These are phyloP conservation scores for Microsporum ferrugineum DNA, from an alignment of 2,329 filamentous ascomycete genomes.

Conservation along the genomic window DNA sequence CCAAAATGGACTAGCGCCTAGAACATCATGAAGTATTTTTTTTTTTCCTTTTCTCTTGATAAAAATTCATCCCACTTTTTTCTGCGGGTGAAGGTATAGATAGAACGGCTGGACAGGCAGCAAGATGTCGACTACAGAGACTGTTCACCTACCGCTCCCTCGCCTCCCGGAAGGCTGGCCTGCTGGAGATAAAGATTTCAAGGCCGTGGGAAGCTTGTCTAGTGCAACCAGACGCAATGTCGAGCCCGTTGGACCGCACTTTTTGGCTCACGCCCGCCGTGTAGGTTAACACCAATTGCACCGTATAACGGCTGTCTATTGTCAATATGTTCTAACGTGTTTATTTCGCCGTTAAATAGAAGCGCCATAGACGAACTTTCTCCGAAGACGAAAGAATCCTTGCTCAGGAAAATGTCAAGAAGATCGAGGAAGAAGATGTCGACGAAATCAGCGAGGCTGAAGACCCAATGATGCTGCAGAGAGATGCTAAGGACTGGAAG, in stretches of 20 bases:
- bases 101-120: neutral
- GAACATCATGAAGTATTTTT: neutral
- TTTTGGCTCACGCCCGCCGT: constrained; percentile 91
- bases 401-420: constrained; percentile 88
- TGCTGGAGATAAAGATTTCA: constrained; percentile 75
- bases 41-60: neutral
- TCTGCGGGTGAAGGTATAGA: neutral
- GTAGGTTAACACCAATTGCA: constrained; percentile 37
- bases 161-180: constrained; percentile 69
- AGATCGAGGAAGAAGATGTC: constrained; percentile 80
- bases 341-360: constrained; percentile 29
- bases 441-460: constrained; percentile 89
- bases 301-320: neutral
- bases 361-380: constrained; percentile 92
- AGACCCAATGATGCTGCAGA: constrained; percentile 79
- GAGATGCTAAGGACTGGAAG: constrained; percentile 99
- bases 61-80: neutral
- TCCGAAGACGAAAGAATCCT: constrained; percentile 97
- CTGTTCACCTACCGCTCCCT: constrained; percentile 46
- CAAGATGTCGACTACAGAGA: constrained; percentile 39
- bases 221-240: constrained; percentile 72
- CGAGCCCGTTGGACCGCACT: constrained; percentile 93
- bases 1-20: neutral
- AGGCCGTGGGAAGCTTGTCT: constrained; percentile 65
- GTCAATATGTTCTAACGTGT: neutral